Percentiles rank a stretch among this genome's conserved stretches.
These are phyloP conservation scores for Lachnellula subtilissima DNA, from an alignment of 2,329 filamentous ascomycete genomes.

Conservation along the genomic window DNA sequence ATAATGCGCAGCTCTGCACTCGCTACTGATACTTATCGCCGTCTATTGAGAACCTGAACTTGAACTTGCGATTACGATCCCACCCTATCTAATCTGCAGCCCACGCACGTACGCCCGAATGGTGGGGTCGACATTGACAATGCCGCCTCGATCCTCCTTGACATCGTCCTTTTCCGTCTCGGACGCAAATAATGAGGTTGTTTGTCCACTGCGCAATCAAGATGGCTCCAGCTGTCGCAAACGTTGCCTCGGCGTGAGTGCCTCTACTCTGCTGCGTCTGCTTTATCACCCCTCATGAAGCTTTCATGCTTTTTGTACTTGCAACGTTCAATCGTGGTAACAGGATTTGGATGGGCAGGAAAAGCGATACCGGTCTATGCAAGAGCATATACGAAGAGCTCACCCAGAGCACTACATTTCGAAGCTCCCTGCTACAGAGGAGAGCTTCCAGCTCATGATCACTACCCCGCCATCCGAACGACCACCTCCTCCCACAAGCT, in stretches of 20 bases:
- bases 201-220: conserved; percentile 91
- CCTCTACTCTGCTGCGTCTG: conserved; percentile 29
- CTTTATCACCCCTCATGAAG: conserved; percentile 24
- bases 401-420: conserved; percentile 97
- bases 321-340: conserved; percentile 32
- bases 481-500: conserved; percentile 26
- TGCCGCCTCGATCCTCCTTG: conserved; percentile 84
- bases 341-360: conserved; percentile 53
- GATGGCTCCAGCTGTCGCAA: conserved; percentile 97
- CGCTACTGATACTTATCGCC: conserved; percentile 3
- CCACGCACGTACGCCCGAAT: conserved; percentile 33
- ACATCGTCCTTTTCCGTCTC: conserved; percentile 89
- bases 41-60: conserved; percentile 17
- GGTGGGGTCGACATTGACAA: conserved; percentile 55
- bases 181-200: conserved; percentile 91
- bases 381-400: conserved; percentile 96
- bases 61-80: conserved; percentile 20
- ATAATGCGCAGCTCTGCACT: conserved; percentile 10
- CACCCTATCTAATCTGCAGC: conserved; percentile 18
- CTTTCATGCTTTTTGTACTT: conserved; percentile 22
- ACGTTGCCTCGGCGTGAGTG: conserved; percentile 94
- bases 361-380: conserved; percentile 96
- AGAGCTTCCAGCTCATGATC: conserved; percentile 97
- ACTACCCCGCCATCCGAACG: conserved; percentile 67
- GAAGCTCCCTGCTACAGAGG: conserved; percentile 94